Percentiles rank a stretch among this genome's conserved stretches.
These are phyloP conservation scores for Danielia oregonensis DNA, from an alignment of 805 yeast species.

Conservation along the genomic window DNA sequence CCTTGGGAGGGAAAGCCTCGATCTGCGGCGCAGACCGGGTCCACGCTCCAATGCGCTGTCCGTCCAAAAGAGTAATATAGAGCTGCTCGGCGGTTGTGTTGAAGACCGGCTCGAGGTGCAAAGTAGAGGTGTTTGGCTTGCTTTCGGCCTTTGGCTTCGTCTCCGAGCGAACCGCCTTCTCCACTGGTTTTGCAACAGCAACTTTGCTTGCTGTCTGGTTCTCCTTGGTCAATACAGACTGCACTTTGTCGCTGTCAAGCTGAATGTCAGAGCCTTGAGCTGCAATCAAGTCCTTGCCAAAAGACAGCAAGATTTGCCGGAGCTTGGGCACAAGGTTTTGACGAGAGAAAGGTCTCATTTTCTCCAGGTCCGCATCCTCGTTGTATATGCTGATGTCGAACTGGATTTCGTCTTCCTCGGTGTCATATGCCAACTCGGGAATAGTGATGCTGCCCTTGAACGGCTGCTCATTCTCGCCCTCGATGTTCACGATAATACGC, in stretches of 20 bases:
- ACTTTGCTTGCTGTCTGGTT: conserved; percentile 34
- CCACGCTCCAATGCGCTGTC: conserved; percentile 85
- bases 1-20: conserved; percentile 44
- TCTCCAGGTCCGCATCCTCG: conserved; percentile 46
- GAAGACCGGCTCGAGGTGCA: conserved; percentile 75
- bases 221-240: conserved; percentile 41
- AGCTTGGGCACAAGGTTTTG: conserved; percentile 63
- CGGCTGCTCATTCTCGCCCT: conserved; percentile 34
- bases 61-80: conserved; percentile 71
- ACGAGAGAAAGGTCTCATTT: conserved; percentile 49
- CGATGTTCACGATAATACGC: conserved; percentile 56
- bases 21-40: conserved; percentile 68
- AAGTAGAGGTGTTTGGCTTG: conserved; percentile 61
- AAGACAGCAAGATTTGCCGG: conserved; percentile 54
- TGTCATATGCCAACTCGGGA: conserved; percentile 94
- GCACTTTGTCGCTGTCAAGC: conserved; percentile 48
- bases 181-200: conserved; percentile 43
- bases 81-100: conserved; percentile 86
- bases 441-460: conserved; percentile 72
- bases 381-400: conserved; percentile 69
- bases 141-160: conserved; percentile 53
- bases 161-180: conserved; percentile 3
- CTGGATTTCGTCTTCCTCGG: conserved; percentile 80
- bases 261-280: conserved; percentile 86
- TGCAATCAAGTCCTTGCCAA: conserved; percentile 73